Base-by-base conservation (phyloP, 208 protist species). In the Phytomonas serpens region DNA sequence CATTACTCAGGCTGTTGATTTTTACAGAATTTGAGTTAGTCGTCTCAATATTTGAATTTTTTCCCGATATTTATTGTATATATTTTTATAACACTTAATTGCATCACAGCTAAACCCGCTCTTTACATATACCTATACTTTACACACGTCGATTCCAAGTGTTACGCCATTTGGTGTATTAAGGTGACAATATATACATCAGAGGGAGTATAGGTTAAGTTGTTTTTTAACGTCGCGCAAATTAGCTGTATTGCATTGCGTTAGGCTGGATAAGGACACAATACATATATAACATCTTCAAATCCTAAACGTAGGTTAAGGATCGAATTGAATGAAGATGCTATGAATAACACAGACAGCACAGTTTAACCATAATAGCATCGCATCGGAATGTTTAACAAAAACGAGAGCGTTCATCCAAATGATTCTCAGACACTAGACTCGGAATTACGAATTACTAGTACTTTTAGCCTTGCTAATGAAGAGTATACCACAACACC, bases 61-160 rank as follows among this genome's bases (percentile, higher is more conserved):
- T 64, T 47, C 33, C 40, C 47, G 61, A n/a, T 29, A 64, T 67
- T 71, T 27, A n/a, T 63, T 68, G 40, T 34, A 30, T 71, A 61
- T 31, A 34, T 71, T 29, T 61, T 4, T 71, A 29, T 51, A 37
- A 31, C 51, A 63, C 29, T 57, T 57, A 57, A 57, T 57, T 57
- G 19, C 47, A 11, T 27, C 47, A 57, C 47, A 23, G 47, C 47
- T 57, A 6, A 27, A 57, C 13, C 5, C 5, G 19, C 0, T 27
- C 13, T 57, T 27, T 57, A 57, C 19, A 57, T 1, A 57, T 57
- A 57, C 47, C 47, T 19, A 57, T 27, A 57, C 7, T 23, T 57
- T 19, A 57, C 19, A 57, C 23, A 57, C 47, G 16, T 19, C 47
- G 16, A 57, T 57, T 57, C 19, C 47, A 57, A 27, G 47, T 57